Base-by-base conservation (phyloP, 495 filamentous ascomycete species). In the Xylaria acuta region DNA sequence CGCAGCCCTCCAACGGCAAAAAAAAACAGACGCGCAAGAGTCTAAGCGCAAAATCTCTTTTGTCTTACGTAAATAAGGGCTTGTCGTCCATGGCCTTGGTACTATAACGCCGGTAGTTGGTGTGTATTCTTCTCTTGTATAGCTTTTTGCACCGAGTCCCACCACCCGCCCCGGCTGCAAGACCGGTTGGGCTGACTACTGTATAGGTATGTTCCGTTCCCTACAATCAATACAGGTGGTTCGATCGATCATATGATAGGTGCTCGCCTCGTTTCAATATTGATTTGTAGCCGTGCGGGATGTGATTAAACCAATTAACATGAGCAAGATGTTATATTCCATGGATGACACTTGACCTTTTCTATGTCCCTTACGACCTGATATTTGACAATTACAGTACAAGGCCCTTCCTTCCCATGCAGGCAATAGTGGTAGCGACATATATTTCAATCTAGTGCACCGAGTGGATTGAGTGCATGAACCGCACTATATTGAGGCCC, bases 71-170 rank as follows among this genome's bases (percentile, higher is more conserved):
- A 67, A 67, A 7, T 56, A 3, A 6, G 34, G n/a, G 12, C n/a
- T 66, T 40, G 22, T n/a, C 5, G 12, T 41, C 47, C 27, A 2
- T 30, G 43, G 27, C 25, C 16, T 66, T 67, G 38, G 38, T 14
- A 64, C 38, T 27, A 64, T 64, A 45, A 62, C 60, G 25, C 30
- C 36, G n/a, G 22, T 64, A 64, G 60, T 43, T 64, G 60, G 9
- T 27, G 38, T 43, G 38, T 27, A 6, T 11, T 64, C 14, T 16
- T 27, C 38, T 5, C 22, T 43, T 5, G 3, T 18, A 30, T 25
- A 30, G 36, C 3, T 1, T 38, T 25, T 20, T 45, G 16, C 20
- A 38, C 64, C 25, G 20, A 56, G 65, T 67, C 36, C 65, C 32
- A 67, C 64, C 32, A 45, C 34, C 56, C 18, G 27, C 20, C 36